Evolutionary conservation across 2,329 filamentous ascomycete genomes (phyloP).

Genomic region (Blastomyces parvus): DNA sequence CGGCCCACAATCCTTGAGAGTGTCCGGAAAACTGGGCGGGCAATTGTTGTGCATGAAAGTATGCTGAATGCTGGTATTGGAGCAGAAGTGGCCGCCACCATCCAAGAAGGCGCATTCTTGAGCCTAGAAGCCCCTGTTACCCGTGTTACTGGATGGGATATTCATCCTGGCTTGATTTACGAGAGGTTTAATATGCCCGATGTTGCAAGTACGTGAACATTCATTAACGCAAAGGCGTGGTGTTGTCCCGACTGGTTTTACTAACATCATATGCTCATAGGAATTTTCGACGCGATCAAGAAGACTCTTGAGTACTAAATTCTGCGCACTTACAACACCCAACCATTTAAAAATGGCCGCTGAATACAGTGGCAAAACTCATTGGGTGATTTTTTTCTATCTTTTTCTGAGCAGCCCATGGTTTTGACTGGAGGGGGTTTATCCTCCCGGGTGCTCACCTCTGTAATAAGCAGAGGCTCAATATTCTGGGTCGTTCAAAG

Average conservation of each 20-base stretch:
- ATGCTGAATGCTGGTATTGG: conserved; percentile 86
- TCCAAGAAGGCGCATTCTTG: conserved; percentile 80
- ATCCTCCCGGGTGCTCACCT: not conserved
- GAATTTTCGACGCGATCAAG: conserved; percentile 63
- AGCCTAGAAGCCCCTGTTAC: conserved; percentile 75
- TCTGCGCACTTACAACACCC: not conserved
- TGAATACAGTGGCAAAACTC: not conserved
- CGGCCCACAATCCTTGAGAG: conserved; percentile 68
- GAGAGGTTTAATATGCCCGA: conserved; percentile 78
- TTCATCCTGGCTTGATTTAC: conserved; percentile 67
- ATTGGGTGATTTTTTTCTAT: not conserved
- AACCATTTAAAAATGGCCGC: not conserved
- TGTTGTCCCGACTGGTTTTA: not conserved
- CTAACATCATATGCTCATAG: conserved; percentile 33
- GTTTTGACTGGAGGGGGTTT: not conserved
- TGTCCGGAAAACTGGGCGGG: conserved; percentile 76
- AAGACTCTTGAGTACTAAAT: conserved; percentile 53
- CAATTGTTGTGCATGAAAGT: conserved; percentile 82
- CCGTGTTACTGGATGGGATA: conserved; percentile 81
- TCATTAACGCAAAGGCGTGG: conserved; percentile 7
- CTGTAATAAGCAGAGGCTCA: not conserved
- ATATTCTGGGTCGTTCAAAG: not conserved
- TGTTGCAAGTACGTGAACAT: conserved; percentile 61
- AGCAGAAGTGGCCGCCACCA: conserved; percentile 77
- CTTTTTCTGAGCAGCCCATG: not conserved